Percentiles rank a stretch among this genome's conserved stretches.
Evolutionary conservation across 83 land plant species (phyloP).

Genomic region (Isoetes engelmannii): DNA sequence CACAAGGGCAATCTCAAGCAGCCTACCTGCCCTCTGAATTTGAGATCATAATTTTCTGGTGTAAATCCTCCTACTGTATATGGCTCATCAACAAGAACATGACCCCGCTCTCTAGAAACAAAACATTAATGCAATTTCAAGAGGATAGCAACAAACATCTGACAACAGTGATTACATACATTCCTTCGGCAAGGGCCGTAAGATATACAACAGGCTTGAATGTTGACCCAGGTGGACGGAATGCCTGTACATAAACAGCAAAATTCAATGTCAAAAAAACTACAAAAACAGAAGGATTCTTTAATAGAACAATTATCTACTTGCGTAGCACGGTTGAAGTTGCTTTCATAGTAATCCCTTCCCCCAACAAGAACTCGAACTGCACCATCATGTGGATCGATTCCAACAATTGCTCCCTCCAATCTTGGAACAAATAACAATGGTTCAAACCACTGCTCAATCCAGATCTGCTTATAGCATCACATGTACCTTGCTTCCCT

Average conservation of each 20-base stretch:
- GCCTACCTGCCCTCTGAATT: conserved; percentile 18
- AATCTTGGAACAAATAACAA: conserved; percentile 17
- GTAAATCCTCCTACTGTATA: conserved; percentile 25
- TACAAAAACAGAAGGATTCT: neutral
- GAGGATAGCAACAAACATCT: neutral
- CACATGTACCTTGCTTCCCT: conserved; percentile 23
- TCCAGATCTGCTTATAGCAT: neutral
- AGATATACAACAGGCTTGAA: conserved; percentile 43
- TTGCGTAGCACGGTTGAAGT: conserved; percentile 33
- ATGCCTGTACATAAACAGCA: conserved; percentile 24
- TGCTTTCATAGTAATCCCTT: conserved; percentile 34
- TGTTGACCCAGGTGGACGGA: conserved; percentile 34
- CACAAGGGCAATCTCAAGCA: neutral
- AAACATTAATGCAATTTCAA: neutral
- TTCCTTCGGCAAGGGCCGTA: conserved; percentile 37
- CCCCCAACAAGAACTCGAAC: conserved; percentile 41
- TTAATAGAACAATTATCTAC: conserved; percentile 11
- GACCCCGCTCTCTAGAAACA: conserved; percentile 20
- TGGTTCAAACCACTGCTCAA: neutral
- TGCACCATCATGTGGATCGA: conserved; percentile 38
- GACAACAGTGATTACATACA: conserved; percentile 20
- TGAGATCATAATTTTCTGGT: conserved; percentile 35
- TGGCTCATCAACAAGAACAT: conserved; percentile 28
- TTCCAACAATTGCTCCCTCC: conserved; percentile 32
- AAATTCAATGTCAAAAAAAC: neutral